Evolutionary conservation across 768 basidiomycete genomes (phyloP).

Genomic region (Rhodotorula kratochvilovae): DNA sequence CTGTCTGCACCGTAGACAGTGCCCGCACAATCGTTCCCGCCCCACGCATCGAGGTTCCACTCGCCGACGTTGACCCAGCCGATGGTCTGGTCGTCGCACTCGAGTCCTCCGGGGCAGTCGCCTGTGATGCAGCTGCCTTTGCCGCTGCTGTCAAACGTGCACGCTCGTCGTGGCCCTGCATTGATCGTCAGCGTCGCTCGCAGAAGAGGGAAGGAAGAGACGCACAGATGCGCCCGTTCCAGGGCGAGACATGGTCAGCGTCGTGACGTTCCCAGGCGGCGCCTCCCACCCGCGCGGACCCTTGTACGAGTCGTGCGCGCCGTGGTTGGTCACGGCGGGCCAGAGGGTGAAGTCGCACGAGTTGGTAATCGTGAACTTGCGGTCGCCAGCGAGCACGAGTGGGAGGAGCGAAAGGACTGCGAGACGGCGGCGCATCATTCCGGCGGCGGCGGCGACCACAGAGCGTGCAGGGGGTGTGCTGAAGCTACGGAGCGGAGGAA

Average conservation of each 20-base stretch:
- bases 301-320: not conserved
- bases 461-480: not conserved
- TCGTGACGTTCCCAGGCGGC: not conserved
- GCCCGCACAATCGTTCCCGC: slow-evolving; percentile 15
- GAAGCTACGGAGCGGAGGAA: no score
- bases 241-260: not conserved
- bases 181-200: not conserved
- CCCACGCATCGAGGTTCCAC: slow-evolving; percentile 19
- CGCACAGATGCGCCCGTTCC: slow-evolving; percentile 14
- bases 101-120: slow-evolving; percentile 3
- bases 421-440: not conserved
- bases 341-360: not conserved
- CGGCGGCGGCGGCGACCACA: not conserved
- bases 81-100: not conserved
- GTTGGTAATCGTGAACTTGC: slow-evolving; percentile 15
- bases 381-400: not conserved
- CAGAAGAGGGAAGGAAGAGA: not conserved
- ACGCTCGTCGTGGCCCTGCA: slow-evolving; percentile 7
- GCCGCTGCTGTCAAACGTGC: slow-evolving; percentile 4
- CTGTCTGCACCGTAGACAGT: not conserved
- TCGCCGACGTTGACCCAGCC: slow-evolving; percentile 16
- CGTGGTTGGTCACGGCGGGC: not conserved
- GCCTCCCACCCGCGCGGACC: slow-evolving; percentile 12
- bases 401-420: not conserved
- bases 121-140: slow-evolving; percentile 16